Evolutionary conservation across 805 yeast genomes (phyloP), one percentile per base, ranked within the genome.

Genomic region (Candida palmyrensis): DNA sequence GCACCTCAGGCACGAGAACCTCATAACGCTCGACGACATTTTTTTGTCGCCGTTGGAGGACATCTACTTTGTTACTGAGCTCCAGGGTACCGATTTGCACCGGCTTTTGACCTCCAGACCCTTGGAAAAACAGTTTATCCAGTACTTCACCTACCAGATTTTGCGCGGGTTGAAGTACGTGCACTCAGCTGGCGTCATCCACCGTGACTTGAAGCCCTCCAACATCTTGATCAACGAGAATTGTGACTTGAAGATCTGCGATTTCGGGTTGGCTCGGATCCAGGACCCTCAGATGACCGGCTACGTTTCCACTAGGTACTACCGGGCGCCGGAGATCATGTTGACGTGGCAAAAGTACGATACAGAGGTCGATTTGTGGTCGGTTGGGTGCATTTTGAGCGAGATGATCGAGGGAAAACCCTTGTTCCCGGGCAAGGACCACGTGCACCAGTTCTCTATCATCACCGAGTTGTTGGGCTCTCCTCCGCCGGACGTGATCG

Each of bases 211-310:
- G 45, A 86, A 86, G 57, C 96, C 96, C 21, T 73, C 80, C 39
- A 86, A 86, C 59, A 84, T 86, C 37, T 68, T 86, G 40, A 81
- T 86, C 49, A 86, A 86, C 55, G 95, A 86, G 61, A 85, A 85
- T 59, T 86, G 96, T 59, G 96, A 86, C 60, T 69, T 86, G 54
- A 86, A 86, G 59, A 86, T 86, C 48, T 86, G 95, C 62, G 96
- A 86, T 59, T 86, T 90, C 56, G 98, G 98, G 15, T 69, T 90
- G 40, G 97, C 97, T 21, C 75, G 98, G 55, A 84, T 90, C 52
- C 97, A 90, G 66, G 98, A 90, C 62, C 96, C 97, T 10, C 97
- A 90, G 58, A 90, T 90, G 98, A 90, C 97, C 1, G 98, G 97
- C 7, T 90, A 90, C 57, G 98, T 90, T 12, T 82, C 95, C 4